Percentiles rank a stretch among this genome's conserved stretches.
phyloP scores from a whole-genome alignment of 768 basidiomycete genomes.

The Rhizopogon roseolus region DNA sequence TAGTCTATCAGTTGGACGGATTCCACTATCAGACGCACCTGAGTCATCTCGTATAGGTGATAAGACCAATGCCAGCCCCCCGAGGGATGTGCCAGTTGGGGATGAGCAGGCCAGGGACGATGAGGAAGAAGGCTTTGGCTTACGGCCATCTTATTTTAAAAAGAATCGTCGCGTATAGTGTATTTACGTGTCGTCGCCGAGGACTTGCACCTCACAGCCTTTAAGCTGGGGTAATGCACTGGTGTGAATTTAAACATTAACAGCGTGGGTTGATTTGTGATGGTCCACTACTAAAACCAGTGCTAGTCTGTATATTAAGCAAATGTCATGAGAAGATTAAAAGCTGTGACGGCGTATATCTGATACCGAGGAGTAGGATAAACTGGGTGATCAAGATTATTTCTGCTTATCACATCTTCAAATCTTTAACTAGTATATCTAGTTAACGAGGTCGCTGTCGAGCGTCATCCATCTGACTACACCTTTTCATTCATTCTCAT shows the following conservation, averaged over 20 bases:
- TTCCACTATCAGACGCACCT: neutral
- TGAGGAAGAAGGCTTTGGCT: neutral
- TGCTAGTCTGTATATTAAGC: neutral
- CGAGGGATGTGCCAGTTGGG: too few relatives aligned
- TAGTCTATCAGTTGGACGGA: neutral
- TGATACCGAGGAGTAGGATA: neutral
- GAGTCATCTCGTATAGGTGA: neutral
- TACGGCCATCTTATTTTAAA: neutral
- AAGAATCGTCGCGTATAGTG: neutral
- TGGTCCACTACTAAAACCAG: neutral
- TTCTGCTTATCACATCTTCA: constrained; percentile 3
- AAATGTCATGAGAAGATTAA: neutral
- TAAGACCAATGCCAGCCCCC: neutral
- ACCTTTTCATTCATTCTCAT: neutral
- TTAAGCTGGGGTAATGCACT: too few relatives aligned
- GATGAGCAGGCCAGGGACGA: neutral
- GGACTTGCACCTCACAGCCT: neutral
- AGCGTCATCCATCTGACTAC: neutral
- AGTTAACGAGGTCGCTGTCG: neutral
- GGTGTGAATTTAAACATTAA: neutral
- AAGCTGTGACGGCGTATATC: neutral
- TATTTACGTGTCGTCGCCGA: neutral
- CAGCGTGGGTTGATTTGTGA: neutral
- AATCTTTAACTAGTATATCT: constrained; percentile 1
- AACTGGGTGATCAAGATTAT: neutral